These are phyloP conservation scores for Pulicaria dysenterica DNA, from an alignment of 129 eudicot genomes.

Conservation along the genomic window DNA sequence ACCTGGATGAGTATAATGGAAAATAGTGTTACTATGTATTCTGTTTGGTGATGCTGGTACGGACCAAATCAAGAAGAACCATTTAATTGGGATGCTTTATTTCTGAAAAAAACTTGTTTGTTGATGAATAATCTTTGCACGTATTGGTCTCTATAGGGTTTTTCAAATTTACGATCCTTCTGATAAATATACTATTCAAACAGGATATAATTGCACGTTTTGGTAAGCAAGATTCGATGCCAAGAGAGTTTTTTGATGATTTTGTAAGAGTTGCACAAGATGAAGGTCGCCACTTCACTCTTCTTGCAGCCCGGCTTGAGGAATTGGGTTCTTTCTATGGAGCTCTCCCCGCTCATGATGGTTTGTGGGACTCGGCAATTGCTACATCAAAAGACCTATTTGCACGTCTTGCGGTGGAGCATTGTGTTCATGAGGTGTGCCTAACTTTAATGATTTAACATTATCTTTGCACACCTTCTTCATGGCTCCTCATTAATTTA, in stretches of 20 bases:
- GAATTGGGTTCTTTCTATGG: constrained; percentile 94
- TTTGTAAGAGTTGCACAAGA: constrained; percentile 97
- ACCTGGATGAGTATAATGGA: too few relatives aligned
- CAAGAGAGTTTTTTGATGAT: constrained; percentile 86
- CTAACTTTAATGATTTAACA: not conserved
- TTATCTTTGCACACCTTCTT: constrained; percentile 6
- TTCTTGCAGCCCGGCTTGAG: constrained; percentile 79
- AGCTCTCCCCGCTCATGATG: constrained; percentile 94
- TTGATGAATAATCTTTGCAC: not conserved
- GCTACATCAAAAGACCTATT: constrained; percentile 82
- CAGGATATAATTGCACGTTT: constrained; percentile 94
- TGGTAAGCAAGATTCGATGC: constrained; percentile 91
- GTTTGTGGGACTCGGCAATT: constrained; percentile 95
- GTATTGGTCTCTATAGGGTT: not conserved
- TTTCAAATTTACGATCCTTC: not conserved
- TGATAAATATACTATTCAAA: not conserved
- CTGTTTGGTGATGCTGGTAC: not conserved
- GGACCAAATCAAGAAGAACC: not conserved
- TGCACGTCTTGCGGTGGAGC: constrained; percentile 92
- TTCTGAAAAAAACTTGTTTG: not conserved
- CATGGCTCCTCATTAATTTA: not conserved
- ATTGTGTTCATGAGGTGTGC: constrained; percentile 93
- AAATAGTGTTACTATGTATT: too few relatives aligned
- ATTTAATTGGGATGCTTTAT: not conserved
- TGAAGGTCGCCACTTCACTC: constrained; percentile 95